Conservation (phyloP, 495 filamentous ascomycete species). For the Tuber magnatum region DNA sequence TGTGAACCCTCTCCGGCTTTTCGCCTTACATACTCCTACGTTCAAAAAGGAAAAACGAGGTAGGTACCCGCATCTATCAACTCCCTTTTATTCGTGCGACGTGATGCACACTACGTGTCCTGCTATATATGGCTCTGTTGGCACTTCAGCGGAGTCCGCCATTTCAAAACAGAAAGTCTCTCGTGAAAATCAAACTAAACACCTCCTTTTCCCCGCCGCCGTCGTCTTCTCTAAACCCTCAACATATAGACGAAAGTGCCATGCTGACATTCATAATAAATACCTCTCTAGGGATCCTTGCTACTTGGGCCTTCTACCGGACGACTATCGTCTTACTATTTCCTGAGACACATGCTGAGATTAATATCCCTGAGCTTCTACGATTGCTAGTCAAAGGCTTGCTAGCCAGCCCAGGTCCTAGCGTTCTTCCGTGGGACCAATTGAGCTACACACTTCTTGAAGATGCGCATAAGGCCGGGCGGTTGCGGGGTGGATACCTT, state of each 20-base stretch:
- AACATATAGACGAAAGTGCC: not conserved
- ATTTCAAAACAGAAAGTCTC: not conserved
- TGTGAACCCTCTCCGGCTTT: not conserved
- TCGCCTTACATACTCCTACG: not conserved
- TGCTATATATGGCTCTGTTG: not conserved
- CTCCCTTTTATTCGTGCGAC: not conserved
- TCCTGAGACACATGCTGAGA: not conserved
- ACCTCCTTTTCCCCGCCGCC: not conserved
- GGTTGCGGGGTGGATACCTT: not conserved
- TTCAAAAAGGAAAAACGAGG: not conserved
- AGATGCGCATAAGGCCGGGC: not conserved
- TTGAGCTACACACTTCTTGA: not conserved
- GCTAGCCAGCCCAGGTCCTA: not conserved
- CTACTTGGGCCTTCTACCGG: not conserved
- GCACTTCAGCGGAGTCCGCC: not conserved
- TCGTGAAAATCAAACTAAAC: not conserved
- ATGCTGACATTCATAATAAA: constrained; percentile 2
- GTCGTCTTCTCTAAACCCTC: not conserved
- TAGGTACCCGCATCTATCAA: constrained; percentile 1
- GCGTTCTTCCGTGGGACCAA: not conserved
- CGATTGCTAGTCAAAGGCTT: not conserved
- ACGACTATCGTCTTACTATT: not conserved
- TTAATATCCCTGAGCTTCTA: not conserved
- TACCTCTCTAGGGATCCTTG: constrained; percentile 3
- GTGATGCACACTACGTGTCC: not conserved